Evolutionary conservation across 257 asterid species (phyloP), one percentile per base, ranked within the genome.

Genomic region (Leonotis leonurus): DNA sequence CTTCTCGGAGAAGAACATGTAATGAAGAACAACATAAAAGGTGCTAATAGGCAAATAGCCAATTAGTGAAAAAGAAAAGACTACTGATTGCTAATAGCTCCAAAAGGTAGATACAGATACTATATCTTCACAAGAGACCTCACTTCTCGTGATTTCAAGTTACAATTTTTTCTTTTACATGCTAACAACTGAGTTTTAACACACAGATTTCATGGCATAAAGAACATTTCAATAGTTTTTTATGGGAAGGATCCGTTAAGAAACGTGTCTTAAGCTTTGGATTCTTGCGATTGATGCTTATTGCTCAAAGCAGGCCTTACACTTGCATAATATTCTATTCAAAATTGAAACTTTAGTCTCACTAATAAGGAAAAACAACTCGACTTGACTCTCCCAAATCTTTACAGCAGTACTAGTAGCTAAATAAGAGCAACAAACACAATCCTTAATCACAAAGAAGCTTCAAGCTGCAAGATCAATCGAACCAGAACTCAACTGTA

Each of bases 401-500:
- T 41, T 40, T 18, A 2, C 21, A 39, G n/a, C 18, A 50, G n/a
- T n/a, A 7, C 26, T 24, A 16, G 10, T 52, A 49, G 18, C 39
- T 6, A 39, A 56, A 41, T 67, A 45, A 17, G 54, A 63, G 25
- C 27, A 22, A 44, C 26, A 52, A 58, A 17, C 44, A 30, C 40
- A 40, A n/a, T 21, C 54, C 35, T 29, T n/a, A 26, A 22, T 43
- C 24, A 37, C 11, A 14, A 18, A 17, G 39, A 13, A 22, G 39
- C 43, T 46, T 25, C 35, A 37, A 55, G 63, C 18, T 39, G 56
- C 22, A 64, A 62, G 32, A 36, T 22, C 43, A 53, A 67, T 52
- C 10, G 13, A 50, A 64, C 12, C 32, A 59, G 43, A 69, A 25
- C 17, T 46, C 35, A n/a, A 50, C 36, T 10, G 11, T 29, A 40